These are phyloP conservation scores for Penicillium verrucosum DNA, from an alignment of 2,329 filamentous ascomycete species.

Conservation along the genomic window DNA sequence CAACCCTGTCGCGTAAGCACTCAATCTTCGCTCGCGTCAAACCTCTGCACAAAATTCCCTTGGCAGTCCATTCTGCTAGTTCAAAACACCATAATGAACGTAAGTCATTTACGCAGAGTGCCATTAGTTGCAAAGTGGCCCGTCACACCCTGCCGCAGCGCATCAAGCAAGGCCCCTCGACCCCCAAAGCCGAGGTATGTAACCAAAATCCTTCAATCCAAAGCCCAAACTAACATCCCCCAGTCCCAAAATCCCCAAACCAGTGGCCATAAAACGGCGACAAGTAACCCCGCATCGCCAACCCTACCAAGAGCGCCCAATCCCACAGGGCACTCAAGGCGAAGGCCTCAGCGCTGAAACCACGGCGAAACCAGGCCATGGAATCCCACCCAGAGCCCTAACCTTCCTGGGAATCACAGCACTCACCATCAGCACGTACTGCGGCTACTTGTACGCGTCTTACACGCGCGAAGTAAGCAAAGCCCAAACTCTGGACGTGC, in stretches of 20 bases:
- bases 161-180: conserved; percentile 18
- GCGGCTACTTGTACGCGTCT: conserved; percentile 43
- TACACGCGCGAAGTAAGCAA: conserved; percentile 39
- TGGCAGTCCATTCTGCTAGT: neutral
- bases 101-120: conserved; percentile 22
- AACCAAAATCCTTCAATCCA: neutral
- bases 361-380: conserved; percentile 7
- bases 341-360: conserved; percentile 5
- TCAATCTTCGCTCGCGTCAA: neutral
- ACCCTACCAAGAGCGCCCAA: neutral
- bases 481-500: conserved; percentile 32
- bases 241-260: conserved; percentile 4
- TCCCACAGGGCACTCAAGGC: neutral
- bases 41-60: neutral
- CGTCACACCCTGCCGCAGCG: conserved; percentile 12
- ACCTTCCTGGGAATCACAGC: conserved; percentile 39
- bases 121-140: conserved; percentile 21
- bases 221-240: conserved; percentile 8
- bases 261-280: neutral
- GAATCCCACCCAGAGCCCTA: conserved; percentile 34
- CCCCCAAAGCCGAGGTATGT: conserved; percentile 22
- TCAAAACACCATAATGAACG: conserved; percentile 25
- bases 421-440: conserved; percentile 44
- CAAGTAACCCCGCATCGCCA: neutral
- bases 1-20: conserved; percentile 2